Evolutionary conservation across 192 early-diverging fungal species (phyloP).

Genomic region (Backusella mclennaniae): DNA sequence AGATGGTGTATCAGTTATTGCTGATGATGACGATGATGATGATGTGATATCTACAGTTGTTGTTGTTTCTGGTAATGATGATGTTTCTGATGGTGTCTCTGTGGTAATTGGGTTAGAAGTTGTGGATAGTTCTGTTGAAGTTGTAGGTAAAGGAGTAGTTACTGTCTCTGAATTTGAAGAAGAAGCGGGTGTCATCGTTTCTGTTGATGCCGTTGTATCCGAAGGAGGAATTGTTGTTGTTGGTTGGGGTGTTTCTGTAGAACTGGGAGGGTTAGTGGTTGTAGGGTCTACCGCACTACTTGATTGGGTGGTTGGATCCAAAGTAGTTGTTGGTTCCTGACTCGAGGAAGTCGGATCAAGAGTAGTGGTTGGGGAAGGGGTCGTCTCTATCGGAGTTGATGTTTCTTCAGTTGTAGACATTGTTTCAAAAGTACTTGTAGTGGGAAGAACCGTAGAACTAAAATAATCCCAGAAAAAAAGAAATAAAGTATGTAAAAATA

Average conservation of each 20-base stretch:
- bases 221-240: not conserved
- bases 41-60: not conserved
- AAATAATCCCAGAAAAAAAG: not conserved
- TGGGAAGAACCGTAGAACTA: not conserved
- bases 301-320: not conserved
- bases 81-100: not conserved
- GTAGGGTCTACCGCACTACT: not conserved
- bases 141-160: not conserved
- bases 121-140: not conserved
- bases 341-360: not conserved
- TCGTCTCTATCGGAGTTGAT: not conserved
- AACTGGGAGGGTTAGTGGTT: not conserved
- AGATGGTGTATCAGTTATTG: not conserved
- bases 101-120: not conserved
- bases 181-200: not conserved
- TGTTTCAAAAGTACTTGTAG: constrained; percentile 7
- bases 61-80: not conserved
- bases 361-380: not conserved
- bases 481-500: not conserved
- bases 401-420: constrained; percentile 4
- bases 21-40: not conserved
- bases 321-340: not conserved
- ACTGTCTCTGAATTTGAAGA: not conserved
- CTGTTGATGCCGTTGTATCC: not conserved
- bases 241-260: not conserved